Percentiles rank a stretch among this genome's conserved stretches.
phyloP scores from a whole-genome alignment of 768 basidiomycete genomes.

The Mycena amicta region DNA sequence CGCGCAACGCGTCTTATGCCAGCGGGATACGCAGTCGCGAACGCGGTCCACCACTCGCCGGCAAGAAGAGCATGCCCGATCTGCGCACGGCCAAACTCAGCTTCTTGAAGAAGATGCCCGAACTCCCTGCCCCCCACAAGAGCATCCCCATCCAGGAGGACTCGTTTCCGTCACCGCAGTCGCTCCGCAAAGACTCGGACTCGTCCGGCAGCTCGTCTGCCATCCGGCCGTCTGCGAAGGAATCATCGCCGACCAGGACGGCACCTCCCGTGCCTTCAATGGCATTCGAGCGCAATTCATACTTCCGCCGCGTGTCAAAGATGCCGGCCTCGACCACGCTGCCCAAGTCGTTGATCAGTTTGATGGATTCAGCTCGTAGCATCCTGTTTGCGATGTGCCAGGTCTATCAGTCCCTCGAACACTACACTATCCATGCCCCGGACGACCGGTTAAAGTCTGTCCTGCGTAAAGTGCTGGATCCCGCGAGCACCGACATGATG shows the following conservation, averaged over 20 bases:
- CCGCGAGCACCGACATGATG: constrained; percentile 79
- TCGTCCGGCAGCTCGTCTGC: constrained; percentile 33
- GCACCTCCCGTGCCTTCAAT: constrained; percentile 58
- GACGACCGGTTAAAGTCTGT: constrained; percentile 82
- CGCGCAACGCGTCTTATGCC: constrained; percentile 54
- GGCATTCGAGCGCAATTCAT: constrained; percentile 84
- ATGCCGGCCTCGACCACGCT: constrained; percentile 66
- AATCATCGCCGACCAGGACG: constrained; percentile 35
- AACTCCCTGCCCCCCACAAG: constrained; percentile 22
- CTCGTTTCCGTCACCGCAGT: constrained; percentile 41
- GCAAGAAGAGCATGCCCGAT: constrained; percentile 89
- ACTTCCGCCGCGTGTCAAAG: constrained; percentile 90
- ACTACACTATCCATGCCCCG: constrained; percentile 81
- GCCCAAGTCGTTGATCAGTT: constrained; percentile 64
- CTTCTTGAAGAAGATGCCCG: constrained; percentile 32
- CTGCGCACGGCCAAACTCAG: constrained; percentile 57
- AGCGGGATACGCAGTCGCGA: constrained; percentile 38
- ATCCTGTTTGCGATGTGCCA: constrained; percentile 92
- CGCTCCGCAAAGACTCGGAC: constrained; percentile 52
- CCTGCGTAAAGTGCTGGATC: constrained; percentile 82
- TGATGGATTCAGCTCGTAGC: constrained; percentile 89
- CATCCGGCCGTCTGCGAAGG: constrained; percentile 27
- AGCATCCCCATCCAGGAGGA: constrained; percentile 31
- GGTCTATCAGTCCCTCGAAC: constrained; percentile 84
- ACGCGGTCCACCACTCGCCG: constrained; percentile 39